Percentiles rank a stretch among this genome's conserved stretches.
Evolutionary conservation across 108 stramenopile species (phyloP).

Genomic region (Skeletonema tropicum): DNA sequence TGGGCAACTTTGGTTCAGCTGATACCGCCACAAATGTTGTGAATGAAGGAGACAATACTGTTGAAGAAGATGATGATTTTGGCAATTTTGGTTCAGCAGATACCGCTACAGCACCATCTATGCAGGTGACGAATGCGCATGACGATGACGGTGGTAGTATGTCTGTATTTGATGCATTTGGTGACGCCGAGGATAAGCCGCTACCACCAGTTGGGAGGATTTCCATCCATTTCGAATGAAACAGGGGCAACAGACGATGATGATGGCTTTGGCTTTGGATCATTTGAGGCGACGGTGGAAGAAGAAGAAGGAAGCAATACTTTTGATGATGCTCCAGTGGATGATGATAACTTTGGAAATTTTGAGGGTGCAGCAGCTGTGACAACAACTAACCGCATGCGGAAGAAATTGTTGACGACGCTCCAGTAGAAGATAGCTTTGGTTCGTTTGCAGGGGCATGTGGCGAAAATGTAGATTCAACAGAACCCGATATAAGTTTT

Average conservation of each 20-base stretch:
- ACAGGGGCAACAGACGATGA: neutral
- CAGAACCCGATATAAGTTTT: constrained; percentile 18
- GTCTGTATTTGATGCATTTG: constrained; percentile 6
- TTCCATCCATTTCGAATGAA: constrained; percentile 15
- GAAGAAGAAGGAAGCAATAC: constrained; percentile 6
- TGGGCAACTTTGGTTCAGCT: too few relatives aligned
- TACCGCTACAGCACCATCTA: neutral
- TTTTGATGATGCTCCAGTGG: neutral
- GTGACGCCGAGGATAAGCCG: constrained; percentile 12
- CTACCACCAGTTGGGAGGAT: constrained; percentile 26
- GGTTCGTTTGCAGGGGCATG: constrained; percentile 38
- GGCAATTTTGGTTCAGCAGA: neutral
- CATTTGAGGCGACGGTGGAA: constrained; percentile 12
- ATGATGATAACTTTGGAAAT: constrained; percentile 18
- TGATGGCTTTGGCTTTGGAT: constrained; percentile 2
- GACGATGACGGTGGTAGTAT: neutral
- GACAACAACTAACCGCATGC: constrained; percentile 19
- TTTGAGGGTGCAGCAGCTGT: constrained; percentile 50
- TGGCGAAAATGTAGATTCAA: constrained; percentile 19
- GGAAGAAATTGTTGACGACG: constrained; percentile 13
- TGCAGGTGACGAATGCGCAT: neutral
- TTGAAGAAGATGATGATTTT: too few relatives aligned
- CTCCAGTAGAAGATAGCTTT: constrained; percentile 20
- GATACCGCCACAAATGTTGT: too few relatives aligned
- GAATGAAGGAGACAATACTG: too few relatives aligned